These are phyloP conservation scores for Davidsoniella neocaledoniae DNA, from an alignment of 2,329 filamentous ascomycete genomes.

Conservation along the genomic window DNA sequence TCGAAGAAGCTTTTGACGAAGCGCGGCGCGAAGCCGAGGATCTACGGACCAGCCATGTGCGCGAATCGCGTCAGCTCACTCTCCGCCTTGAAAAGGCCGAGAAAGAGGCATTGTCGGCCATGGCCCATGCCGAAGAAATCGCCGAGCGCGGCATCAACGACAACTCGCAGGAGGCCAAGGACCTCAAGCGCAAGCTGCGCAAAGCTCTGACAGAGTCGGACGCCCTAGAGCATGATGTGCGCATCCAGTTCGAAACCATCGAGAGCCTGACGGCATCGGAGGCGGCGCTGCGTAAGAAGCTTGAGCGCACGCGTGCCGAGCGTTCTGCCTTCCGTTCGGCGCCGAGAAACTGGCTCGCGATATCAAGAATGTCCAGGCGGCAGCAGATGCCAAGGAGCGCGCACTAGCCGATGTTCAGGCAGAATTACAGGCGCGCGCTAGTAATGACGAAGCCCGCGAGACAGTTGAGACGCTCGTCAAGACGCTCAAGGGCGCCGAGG, in stretches of 20 bases:
- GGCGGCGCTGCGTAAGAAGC: conserved; percentile 43
- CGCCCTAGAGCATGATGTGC: conserved; percentile 55
- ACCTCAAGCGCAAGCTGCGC: conserved; percentile 43
- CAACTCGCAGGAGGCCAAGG: conserved; percentile 34
- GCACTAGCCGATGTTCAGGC: conserved; percentile 1
- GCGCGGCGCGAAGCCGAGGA: conserved; percentile 35
- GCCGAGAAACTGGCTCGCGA: conserved; percentile 39
- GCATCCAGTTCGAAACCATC: conserved; percentile 50
- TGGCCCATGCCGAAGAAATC: conserved; percentile 19
- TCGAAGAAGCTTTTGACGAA: conserved; percentile 42
- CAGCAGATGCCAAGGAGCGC: conserved; percentile 16
- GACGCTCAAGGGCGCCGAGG: conserved; percentile 31
- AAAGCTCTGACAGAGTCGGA: conserved; percentile 47
- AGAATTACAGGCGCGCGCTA: conserved; percentile 18
- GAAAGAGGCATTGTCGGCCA: conserved; percentile 25
- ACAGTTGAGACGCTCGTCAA: conserved; percentile 20
- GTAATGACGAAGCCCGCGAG: conserved; percentile 14
- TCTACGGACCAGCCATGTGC: conserved; percentile 26
- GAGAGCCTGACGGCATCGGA: conserved; percentile 39
- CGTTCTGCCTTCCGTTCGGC: conserved; percentile 35
- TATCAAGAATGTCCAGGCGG: conserved; percentile 28
- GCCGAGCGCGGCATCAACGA: conserved; percentile 19
- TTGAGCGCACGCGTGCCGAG: conserved; percentile 53
- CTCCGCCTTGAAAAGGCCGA: conserved; percentile 34
- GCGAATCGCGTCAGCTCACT: conserved; percentile 27